Conservation (phyloP, 306 rosid species). For the Dryas alaskensis region DNA sequence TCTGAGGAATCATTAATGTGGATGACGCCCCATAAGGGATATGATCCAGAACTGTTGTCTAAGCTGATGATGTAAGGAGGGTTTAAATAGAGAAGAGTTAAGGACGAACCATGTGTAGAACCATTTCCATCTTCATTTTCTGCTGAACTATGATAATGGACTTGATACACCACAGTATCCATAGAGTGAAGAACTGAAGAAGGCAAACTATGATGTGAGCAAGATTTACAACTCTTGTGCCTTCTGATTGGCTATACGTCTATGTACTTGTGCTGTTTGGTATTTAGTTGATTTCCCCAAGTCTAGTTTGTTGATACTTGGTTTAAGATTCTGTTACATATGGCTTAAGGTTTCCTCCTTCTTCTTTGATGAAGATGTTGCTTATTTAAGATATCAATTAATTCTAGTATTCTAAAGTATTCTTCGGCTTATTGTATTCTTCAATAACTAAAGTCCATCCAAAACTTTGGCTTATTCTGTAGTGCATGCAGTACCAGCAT, state of each 20-base stretch:
- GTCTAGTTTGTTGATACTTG: not conserved
- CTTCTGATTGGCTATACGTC: not conserved
- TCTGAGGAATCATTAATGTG: not conserved
- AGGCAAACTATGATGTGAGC: conserved; percentile 4
- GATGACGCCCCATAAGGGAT: not conserved
- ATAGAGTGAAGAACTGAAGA: not conserved
- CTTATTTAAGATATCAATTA: too few species aligned
- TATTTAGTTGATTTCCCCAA: not conserved
- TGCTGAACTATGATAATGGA: not conserved
- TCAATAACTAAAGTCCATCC: too few species aligned
- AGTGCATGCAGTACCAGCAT: too few species aligned
- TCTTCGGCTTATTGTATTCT: too few species aligned
- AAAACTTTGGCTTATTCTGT: too few species aligned
- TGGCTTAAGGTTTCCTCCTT: not conserved
- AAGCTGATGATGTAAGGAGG: not conserved
- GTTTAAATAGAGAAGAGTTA: not conserved
- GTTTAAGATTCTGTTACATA: not conserved
- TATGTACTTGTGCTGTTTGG: not conserved
- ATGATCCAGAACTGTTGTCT: not conserved
- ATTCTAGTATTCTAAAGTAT: too few species aligned
- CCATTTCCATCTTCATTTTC: not conserved
- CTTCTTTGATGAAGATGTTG: not conserved
- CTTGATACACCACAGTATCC: not conserved
- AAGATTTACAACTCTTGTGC: not conserved
- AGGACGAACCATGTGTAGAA: not conserved